Conservation (phyloP, 257 asterid species). For the Primulina eburnea region DNA sequence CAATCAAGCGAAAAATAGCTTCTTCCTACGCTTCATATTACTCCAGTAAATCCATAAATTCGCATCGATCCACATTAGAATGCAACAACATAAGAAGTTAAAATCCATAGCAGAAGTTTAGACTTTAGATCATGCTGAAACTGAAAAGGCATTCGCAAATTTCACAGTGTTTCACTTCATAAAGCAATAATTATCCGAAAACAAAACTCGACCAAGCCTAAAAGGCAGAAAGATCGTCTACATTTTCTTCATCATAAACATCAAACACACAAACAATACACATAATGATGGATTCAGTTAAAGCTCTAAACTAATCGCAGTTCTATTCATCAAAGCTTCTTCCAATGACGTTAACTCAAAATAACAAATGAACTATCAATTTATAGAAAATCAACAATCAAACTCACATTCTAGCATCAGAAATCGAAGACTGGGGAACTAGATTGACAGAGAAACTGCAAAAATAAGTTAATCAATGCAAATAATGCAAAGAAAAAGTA, state of each 20-base stretch:
- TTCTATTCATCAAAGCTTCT: slow-evolving; percentile 24
- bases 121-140: slow-evolving; percentile 14
- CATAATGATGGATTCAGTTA: slow-evolving; percentile 18
- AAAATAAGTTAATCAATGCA: slow-evolving; percentile 12
- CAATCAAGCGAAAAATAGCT: neutral
- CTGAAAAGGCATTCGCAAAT: slow-evolving; percentile 1
- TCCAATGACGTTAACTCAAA: neutral
- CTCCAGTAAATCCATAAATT: slow-evolving; percentile 12
- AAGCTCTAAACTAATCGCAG: slow-evolving; percentile 17
- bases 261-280: neutral
- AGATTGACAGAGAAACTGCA: neutral
- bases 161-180: slow-evolving; percentile 17
- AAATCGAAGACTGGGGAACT: slow-evolving; percentile 19
- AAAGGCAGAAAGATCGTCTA: slow-evolving; percentile 19
- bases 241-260: slow-evolving; percentile 21
- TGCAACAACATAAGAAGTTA: slow-evolving; percentile 11
- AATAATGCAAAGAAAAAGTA: neutral
- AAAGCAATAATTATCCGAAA: slow-evolving; percentile 9
- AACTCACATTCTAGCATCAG: slow-evolving; percentile 23
- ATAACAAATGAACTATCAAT: slow-evolving; percentile 16
- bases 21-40: neutral
- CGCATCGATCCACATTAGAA: slow-evolving; percentile 9
- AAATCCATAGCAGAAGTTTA: slow-evolving; percentile 3
- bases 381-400: slow-evolving; percentile 11
- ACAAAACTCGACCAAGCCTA: neutral